Evolutionary conservation across 129 eudicot species (phyloP), one percentile per base, ranked within the genome.

Genomic region (Centaurea solstitialis): DNA sequence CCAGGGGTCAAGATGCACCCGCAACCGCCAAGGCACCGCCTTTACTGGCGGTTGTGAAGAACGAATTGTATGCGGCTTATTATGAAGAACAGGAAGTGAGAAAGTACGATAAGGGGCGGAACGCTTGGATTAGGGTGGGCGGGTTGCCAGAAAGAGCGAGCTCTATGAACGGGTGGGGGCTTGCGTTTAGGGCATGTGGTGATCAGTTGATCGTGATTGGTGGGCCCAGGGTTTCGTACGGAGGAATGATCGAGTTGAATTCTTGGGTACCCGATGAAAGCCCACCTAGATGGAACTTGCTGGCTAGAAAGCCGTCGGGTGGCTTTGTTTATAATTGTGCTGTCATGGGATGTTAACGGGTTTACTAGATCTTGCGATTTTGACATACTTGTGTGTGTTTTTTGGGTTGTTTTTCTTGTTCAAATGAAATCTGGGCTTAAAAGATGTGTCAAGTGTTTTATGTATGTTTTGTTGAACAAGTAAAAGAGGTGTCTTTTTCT

Each of bases 281-380:
- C 57, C 86, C 87, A 35, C 91, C 91, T 8, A 83, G 81, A 59
- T 91, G 98, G 98, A 85, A 73, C 38, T 77, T 93, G 71, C 88
- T 93, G 8, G 96, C 80, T 2, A 76, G 91, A 41, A 91, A 89
- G 62, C 87, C 57, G 3, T 86, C 92, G 0, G 83, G 88, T 17
- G 86, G 88, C 21, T 93, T 93, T 86, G 98, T 93, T 68, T 90
- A 89, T 79, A 91, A 93, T 68, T 93, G 98, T 87, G 92, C 96
- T 11, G 96, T 91, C 50, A 93, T 93, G 98, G 96, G 98, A n/a
- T 93, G 96, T 77, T 93, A 38, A 70, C 57, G 33, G 47, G 69
- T 79, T 53, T 33, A 45, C 33, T 3, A 33, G 37, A 33, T 33
- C 4, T 33, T 33, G 5, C 37, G 37, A 33, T 33, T 72, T 37